A percentile compares a stretch with the other conserved stretches of the same genome.
These are phyloP conservation scores for Oryza longistaminata DNA, from an alignment of 176 grass and related monocot species.

Conservation along the genomic window DNA sequence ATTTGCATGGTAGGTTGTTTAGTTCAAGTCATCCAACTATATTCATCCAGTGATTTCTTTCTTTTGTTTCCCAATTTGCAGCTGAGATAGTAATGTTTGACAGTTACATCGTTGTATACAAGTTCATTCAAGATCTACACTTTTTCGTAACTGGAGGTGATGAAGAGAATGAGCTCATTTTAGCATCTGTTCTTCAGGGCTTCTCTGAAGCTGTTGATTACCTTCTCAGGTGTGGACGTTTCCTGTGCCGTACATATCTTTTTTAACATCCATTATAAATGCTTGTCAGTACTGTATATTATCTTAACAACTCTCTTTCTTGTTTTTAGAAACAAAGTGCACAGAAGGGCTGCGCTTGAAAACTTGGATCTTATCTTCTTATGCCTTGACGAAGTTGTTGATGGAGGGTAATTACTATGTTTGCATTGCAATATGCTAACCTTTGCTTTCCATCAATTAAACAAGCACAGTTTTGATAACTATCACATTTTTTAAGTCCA, in stretches of 20 bases:
- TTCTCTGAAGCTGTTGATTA: slow-evolving; percentile 55
- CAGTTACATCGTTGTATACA: slow-evolving; percentile 64
- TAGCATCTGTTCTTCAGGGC: slow-evolving; percentile 73
- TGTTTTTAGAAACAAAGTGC: slow-evolving; percentile 55
- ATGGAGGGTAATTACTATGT: slow-evolving; percentile 57
- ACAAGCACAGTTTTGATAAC: neutral
- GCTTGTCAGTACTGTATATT: neutral
- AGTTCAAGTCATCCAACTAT: neutral
- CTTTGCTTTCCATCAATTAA: neutral
- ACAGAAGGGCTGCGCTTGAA: slow-evolving; percentile 68
- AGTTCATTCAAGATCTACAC: slow-evolving; percentile 71
- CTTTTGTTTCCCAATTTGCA: slow-evolving; percentile 30
- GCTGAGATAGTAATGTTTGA: slow-evolving; percentile 75
- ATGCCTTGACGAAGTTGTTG: slow-evolving; percentile 78
- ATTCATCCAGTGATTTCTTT: neutral
- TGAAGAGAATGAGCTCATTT: slow-evolving; percentile 80
- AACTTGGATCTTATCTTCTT: slow-evolving; percentile 80
- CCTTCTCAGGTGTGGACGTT: slow-evolving; percentile 49
- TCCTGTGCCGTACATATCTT: neutral
- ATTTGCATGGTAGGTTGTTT: slow-evolving; percentile 1
- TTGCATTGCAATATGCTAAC: neutral
- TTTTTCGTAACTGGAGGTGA: slow-evolving; percentile 83
- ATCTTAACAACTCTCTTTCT: slow-evolving; percentile 4
- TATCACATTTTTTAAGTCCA: neutral
- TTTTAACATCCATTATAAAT: neutral